These are phyloP conservation scores for Neocucurbitaria cava DNA, from an alignment of 2,329 filamentous ascomycete genomes.

Conservation along the genomic window DNA sequence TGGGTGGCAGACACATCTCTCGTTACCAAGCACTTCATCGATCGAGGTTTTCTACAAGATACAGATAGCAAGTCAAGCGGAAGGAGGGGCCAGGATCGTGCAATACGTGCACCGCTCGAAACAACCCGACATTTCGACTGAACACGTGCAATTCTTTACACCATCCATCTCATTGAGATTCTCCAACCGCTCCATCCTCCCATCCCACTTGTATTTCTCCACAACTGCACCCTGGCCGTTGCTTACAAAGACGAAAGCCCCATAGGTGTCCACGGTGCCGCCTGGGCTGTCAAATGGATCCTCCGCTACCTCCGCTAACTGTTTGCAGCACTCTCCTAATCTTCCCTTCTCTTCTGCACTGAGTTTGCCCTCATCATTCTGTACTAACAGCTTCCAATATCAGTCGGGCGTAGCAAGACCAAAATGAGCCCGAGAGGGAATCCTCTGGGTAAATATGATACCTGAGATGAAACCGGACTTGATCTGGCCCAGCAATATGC, in stretches of 20 bases:
- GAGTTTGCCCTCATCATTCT: background rate
- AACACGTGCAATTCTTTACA: no score
- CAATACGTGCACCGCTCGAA: conserved; percentile 63
- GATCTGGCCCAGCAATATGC: background rate
- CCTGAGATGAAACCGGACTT: background rate
- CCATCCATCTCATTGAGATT: background rate
- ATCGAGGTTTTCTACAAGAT: conserved; percentile 54
- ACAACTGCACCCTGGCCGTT: background rate
- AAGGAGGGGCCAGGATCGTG: conserved; percentile 57
- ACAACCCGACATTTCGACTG: no score
- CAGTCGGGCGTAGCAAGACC: background rate
- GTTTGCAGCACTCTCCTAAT: background rate
- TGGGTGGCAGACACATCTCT: conserved; percentile 61
- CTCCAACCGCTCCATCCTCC: background rate
- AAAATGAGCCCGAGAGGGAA: no score
- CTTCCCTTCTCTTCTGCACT: background rate
- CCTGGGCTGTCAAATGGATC: background rate
- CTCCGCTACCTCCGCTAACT: no score
- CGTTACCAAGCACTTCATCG: conserved; percentile 59
- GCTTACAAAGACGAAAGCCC: background rate
- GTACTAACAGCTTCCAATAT: background rate
- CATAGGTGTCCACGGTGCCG: background rate
- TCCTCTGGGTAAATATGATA: background rate
- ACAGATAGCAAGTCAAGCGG: conserved; percentile 56
- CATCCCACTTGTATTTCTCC: background rate